Evolutionary conservation across 2,329 filamentous ascomycete genomes (phyloP).

Genomic region (Penicillium sp.): DNA sequence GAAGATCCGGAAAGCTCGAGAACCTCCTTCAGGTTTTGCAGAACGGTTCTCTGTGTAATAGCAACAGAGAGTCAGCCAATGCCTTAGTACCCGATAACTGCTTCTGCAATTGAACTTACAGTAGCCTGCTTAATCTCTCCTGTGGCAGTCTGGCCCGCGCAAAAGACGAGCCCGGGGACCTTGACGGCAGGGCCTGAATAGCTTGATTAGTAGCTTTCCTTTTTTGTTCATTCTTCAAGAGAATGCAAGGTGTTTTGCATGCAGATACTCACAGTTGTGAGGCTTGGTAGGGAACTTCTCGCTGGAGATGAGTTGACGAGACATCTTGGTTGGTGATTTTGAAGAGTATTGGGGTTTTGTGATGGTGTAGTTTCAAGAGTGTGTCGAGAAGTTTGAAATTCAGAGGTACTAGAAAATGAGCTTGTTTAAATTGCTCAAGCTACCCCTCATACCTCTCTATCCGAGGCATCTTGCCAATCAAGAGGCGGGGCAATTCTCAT

Average conservation of each 20-base stretch:
- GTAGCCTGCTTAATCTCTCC: conserved; percentile 52
- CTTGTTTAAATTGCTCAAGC: conserved; percentile 9
- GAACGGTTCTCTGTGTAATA: conserved; percentile 26
- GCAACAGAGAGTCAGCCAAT: background rate
- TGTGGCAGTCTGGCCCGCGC: conserved; percentile 51
- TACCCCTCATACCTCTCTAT: background rate
- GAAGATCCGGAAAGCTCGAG: conserved; percentile 53
- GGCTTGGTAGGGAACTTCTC: conserved; percentile 51
- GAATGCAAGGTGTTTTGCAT: no score
- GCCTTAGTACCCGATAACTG: no score
- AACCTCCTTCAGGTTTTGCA: conserved; percentile 52
- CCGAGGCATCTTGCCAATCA: background rate
- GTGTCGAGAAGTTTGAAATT: background rate
- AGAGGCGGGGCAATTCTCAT: conserved; percentile 1
- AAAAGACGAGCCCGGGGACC: conserved; percentile 50
- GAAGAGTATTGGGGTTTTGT: background rate
- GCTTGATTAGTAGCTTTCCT: background rate
- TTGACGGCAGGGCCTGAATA: conserved; percentile 44
- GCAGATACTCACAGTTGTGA: conserved; percentile 44
- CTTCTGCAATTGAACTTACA: conserved; percentile 27
- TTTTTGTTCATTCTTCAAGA: no score
- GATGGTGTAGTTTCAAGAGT: background rate
- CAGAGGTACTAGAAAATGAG: background rate
- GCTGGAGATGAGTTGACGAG: conserved; percentile 49
- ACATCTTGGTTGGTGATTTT: conserved; percentile 36